Evolutionary conservation across 768 basidiomycete genomes (phyloP).

Genomic region (Strobilomyces echinocephalus): DNA sequence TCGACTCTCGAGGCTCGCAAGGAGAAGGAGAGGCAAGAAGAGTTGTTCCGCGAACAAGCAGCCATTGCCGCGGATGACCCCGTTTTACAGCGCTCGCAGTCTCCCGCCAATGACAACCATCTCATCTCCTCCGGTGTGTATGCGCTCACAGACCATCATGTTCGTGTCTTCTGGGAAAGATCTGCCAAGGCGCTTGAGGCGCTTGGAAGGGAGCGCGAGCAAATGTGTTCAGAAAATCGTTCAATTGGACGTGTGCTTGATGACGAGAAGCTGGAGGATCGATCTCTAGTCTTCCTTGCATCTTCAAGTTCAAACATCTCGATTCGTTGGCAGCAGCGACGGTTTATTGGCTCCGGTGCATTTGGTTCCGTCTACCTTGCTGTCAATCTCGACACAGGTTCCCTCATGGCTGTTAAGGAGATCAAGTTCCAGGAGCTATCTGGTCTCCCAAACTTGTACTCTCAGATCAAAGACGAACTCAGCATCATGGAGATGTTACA

Average conservation of each 20-base stretch:
- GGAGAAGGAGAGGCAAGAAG: constrained; percentile 83
- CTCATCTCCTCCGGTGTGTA: constrained; percentile 26
- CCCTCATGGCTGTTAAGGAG: constrained; percentile 98
- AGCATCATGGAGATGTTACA: constrained; percentile 97
- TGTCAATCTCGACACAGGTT: constrained; percentile 92
- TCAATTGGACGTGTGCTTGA: constrained; percentile 89
- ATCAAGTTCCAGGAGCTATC: constrained; percentile 94
- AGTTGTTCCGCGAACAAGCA: constrained; percentile 51
- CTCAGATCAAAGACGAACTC: constrained; percentile 93
- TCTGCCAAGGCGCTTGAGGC: constrained; percentile 52
- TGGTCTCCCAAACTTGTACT: constrained; percentile 80
- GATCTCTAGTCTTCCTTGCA: constrained; percentile 89
- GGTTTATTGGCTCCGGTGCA: constrained; percentile 97
- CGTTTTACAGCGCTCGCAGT: constrained; percentile 40
- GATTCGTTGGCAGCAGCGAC: constrained; percentile 96
- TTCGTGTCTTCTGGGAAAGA: constrained; percentile 76
- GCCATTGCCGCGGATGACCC: constrained; percentile 43
- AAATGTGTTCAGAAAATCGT: constrained; percentile 63
- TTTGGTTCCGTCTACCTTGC: constrained; percentile 99
- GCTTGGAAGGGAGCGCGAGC: constrained; percentile 62
- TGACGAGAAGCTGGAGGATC: constrained; percentile 89
- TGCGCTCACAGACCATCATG: constrained; percentile 55
- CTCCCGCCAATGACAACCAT: constrained; percentile 35
- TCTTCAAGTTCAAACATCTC: constrained; percentile 95
- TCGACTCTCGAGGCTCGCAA: constrained; percentile 82